These are phyloP conservation scores for Metschnikowia hibisci DNA, from an alignment of 805 yeast species.

Conservation along the genomic window DNA sequence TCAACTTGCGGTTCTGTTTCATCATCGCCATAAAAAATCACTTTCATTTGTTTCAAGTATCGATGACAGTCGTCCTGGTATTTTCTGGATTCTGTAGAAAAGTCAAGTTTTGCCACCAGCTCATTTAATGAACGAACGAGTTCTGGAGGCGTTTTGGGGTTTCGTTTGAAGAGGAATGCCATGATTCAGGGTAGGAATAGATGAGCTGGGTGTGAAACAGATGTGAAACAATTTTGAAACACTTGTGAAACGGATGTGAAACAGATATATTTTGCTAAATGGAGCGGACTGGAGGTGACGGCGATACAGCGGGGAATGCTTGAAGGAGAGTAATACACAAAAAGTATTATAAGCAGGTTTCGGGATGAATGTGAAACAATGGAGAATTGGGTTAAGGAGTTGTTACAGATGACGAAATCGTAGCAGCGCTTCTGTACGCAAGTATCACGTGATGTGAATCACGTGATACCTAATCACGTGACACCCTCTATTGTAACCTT, in stretches of 20 bases:
- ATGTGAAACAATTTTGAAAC: neutral
- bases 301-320: too few relatives aligned
- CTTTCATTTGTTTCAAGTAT: conserved; percentile 58
- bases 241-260: neutral
- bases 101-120: conserved; percentile 59
- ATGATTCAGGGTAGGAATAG: conserved; percentile 29
- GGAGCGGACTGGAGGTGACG: too few relatives aligned
- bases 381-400: too few relatives aligned
- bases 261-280: too few relatives aligned
- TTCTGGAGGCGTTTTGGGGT: conserved; percentile 86
- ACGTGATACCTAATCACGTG: neutral
- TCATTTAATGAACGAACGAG: conserved; percentile 74
- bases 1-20: conserved; percentile 65
- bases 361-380: too few relatives aligned
- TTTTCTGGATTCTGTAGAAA: conserved; percentile 37
- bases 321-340: too few relatives aligned
- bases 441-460: neutral
- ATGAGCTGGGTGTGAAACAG: neutral
- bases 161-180: conserved; percentile 89
- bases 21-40: conserved; percentile 67
- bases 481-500: neutral
- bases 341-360: too few relatives aligned
- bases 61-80: conserved; percentile 73
- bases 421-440: neutral
- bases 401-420: too few relatives aligned